These are phyloP conservation scores for Rasamsonia emersonii DNA, from an alignment of 2,329 filamentous ascomycete species.

Conservation along the genomic window DNA sequence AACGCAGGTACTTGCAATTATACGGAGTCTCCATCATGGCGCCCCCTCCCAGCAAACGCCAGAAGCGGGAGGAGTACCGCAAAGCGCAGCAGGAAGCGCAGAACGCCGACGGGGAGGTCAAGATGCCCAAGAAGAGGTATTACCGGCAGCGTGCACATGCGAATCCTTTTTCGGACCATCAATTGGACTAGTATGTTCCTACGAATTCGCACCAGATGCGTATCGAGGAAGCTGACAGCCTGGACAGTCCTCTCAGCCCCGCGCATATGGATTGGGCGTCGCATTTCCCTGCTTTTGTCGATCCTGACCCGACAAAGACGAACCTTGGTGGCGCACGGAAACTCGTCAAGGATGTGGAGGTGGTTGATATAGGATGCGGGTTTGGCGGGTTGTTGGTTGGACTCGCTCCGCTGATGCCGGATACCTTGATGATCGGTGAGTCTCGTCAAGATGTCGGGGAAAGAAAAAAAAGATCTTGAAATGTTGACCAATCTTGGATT, in stretches of 20 bases:
- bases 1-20: slow-evolving; percentile 10
- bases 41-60: slow-evolving; percentile 47
- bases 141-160: slow-evolving; percentile 95
- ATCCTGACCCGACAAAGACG: slow-evolving; percentile 25
- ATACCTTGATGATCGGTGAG: slow-evolving; percentile 73
- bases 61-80: slow-evolving; percentile 60
- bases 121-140: slow-evolving; percentile 86
- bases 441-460: slow-evolving; percentile 6
- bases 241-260: slow-evolving; percentile 63
- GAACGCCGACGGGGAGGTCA: slow-evolving; percentile 30
- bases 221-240: too few relatives aligned
- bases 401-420: slow-evolving; percentile 69
- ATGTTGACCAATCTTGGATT: slow-evolving; percentile 3
- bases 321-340: slow-evolving; percentile 26
- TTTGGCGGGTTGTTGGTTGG: slow-evolving; percentile 88
- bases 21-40: too few relatives aligned
- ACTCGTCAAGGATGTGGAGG: slow-evolving; percentile 66
- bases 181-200: slow-evolving; percentile 67
- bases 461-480: background rate
- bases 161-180: slow-evolving; percentile 95
- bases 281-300: slow-evolving; percentile 68
- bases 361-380: slow-evolving; percentile 94
- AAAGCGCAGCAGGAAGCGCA: slow-evolving; percentile 35
- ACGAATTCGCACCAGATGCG: too few relatives aligned
- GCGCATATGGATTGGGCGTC: slow-evolving; percentile 83